A percentile compares a stretch with the other conserved stretches of the same genome.
Conservation (phyloP, 495 filamentous ascomycete species). For the Neurospora sp. region DNA sequence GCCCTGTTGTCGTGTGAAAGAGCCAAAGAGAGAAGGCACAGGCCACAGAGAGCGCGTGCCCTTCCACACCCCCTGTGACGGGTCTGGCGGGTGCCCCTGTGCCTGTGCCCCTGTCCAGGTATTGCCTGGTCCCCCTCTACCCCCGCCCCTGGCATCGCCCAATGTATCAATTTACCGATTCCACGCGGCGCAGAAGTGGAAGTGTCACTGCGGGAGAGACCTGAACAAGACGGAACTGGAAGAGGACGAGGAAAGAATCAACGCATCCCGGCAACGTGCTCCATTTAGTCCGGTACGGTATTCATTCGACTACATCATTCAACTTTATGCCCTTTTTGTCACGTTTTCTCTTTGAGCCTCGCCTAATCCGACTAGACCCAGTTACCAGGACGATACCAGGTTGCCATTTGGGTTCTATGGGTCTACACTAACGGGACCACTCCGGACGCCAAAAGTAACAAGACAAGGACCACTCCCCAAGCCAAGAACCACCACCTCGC, state of each 20-base stretch:
- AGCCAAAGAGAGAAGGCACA: not conserved
- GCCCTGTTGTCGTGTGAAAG: not conserved
- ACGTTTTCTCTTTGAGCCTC: not conserved
- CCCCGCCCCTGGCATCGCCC: not conserved
- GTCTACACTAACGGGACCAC: not conserved
- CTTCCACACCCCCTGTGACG: not conserved
- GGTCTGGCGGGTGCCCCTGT: not conserved
- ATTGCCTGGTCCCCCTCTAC: not conserved
- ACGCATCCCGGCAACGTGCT: not conserved
- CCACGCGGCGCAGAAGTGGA: not conserved
- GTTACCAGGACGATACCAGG: not conserved
- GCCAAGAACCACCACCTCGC: not conserved
- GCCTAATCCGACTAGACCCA: not conserved
- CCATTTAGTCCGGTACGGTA: not conserved
- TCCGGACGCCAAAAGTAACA: not conserved
- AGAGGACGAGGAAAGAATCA: not conserved
- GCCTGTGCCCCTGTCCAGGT: not conserved
- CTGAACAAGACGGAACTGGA: not conserved
- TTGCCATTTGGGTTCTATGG: not conserved
- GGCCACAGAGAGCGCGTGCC: not conserved
- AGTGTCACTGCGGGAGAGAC: not conserved
- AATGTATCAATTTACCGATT: not conserved
- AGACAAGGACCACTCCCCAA: not conserved
- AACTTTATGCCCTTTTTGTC: not conserved
- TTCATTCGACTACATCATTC: not conserved